phyloP scores from a whole-genome alignment of 192 early-diverging fungal genomes.

The Chytriomyces sp. region DNA sequence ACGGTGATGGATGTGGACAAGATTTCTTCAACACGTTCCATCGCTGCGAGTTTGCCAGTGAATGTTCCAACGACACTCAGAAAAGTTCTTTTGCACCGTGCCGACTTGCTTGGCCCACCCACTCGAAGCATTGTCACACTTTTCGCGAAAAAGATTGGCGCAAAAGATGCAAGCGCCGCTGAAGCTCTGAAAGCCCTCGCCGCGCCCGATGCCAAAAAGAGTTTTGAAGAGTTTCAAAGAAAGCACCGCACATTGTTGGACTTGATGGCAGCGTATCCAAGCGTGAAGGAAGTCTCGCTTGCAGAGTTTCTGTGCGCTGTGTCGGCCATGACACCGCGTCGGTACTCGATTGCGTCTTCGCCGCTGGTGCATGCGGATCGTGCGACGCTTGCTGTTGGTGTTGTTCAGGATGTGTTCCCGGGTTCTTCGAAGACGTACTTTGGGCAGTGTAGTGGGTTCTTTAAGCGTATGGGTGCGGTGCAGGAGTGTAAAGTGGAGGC shows the following conservation, averaged over 20 bases:
- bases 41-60: constrained; percentile 42
- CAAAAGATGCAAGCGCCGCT: constrained; percentile 34
- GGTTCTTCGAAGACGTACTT: constrained; percentile 12
- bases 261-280: constrained; percentile 46
- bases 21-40: constrained; percentile 50
- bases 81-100: constrained; percentile 52
- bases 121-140: constrained; percentile 45
- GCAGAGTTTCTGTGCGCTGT: constrained; percentile 50
- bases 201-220: constrained; percentile 38
- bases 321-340: constrained; percentile 36
- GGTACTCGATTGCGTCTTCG: constrained; percentile 46
- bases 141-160: constrained; percentile 39
- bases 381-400: constrained; percentile 32
- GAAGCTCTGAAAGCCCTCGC: constrained; percentile 33
- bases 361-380: constrained; percentile 8
- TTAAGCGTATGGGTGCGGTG: constrained; percentile 13
- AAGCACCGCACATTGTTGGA: constrained; percentile 56
- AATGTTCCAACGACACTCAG: constrained; percentile 51
- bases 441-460: constrained; percentile 35
- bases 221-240: constrained; percentile 50
- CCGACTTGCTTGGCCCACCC: constrained; percentile 55
- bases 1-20: constrained; percentile 41
- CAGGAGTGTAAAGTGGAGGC: constrained; percentile 9
- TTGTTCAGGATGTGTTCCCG: constrained; percentile 24
- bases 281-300: constrained; percentile 42